Evolutionary conservation across 108 stramenopile genomes (phyloP).

Genomic region (Nitzschia inconspicua): DNA sequence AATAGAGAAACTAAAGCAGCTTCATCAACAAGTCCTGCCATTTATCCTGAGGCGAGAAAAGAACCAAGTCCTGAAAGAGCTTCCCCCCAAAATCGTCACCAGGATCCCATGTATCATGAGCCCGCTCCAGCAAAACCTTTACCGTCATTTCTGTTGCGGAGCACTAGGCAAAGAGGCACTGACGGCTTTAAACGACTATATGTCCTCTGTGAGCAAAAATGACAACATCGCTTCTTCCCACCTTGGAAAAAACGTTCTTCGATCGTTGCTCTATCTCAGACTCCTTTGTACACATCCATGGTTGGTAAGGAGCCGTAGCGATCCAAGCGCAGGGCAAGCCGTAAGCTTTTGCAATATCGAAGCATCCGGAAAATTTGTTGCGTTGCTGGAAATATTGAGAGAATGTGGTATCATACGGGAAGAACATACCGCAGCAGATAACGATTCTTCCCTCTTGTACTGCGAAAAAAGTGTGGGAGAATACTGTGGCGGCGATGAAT

Average conservation of each 20-base stretch:
- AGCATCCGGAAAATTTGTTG: constrained; percentile 82
- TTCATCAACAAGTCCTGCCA: constrained; percentile 92
- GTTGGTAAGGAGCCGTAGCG: constrained; percentile 32
- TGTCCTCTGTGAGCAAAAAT: not conserved
- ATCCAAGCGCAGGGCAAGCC: not conserved
- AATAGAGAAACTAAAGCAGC: constrained; percentile 75
- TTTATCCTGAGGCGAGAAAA: constrained; percentile 93
- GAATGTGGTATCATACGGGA: constrained; percentile 62
- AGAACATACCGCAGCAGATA: constrained; percentile 71
- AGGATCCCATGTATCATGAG: constrained; percentile 81
- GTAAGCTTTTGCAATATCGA: constrained; percentile 27
- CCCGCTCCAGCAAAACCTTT: constrained; percentile 54
- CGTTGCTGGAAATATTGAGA: constrained; percentile 70
- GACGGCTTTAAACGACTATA: constrained; percentile 16
- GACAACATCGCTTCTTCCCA: constrained; percentile 2
- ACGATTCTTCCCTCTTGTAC: constrained; percentile 67
- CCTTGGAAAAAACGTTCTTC: constrained; percentile 51
- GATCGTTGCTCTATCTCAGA: constrained; percentile 72
- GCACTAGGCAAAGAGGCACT: constrained; percentile 45
- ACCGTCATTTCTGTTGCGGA: constrained; percentile 40
- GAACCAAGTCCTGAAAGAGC: constrained; percentile 88
- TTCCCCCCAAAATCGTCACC: constrained; percentile 93
- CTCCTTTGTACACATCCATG: constrained; percentile 88
- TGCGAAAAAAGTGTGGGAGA: constrained; percentile 25
- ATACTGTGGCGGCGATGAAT: constrained; percentile 9